phyloP scores from a whole-genome alignment of 805 yeast genomes.

The Wickerhamiella parazyma region DNA sequence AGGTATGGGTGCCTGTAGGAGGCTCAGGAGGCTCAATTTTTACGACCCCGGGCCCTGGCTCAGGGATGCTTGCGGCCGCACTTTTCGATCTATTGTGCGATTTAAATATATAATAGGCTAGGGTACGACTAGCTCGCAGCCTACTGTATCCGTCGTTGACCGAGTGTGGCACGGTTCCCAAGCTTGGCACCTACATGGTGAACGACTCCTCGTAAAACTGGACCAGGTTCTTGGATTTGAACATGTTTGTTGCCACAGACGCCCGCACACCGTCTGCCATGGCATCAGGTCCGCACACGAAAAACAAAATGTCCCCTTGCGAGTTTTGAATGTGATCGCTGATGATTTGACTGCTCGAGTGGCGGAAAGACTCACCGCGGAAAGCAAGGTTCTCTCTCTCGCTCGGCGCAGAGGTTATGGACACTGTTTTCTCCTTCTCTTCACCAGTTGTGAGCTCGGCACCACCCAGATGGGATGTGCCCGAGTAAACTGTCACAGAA shows the following conservation, averaged over 20 bases:
- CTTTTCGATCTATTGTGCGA: no score
- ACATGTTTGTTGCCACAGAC: slow-evolving; percentile 32
- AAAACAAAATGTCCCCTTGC: slow-evolving; percentile 35
- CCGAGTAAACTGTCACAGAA: slow-evolving; percentile 12
- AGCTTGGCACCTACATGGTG: slow-evolving; percentile 15
- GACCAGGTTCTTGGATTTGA: slow-evolving; percentile 34
- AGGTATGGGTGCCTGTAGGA: no score
- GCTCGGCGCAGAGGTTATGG: background rate
- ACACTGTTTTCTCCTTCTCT: background rate
- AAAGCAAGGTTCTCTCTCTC: slow-evolving; percentile 24
- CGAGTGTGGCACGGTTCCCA: no score
- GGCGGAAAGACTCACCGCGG: no score
- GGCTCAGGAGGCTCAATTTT: no score
- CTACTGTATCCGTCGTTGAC: no score
- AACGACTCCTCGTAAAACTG: slow-evolving; percentile 61
- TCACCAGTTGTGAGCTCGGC: background rate
- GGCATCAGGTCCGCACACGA: slow-evolving; percentile 49
- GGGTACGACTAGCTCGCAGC: no score
- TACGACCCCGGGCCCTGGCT: no score
- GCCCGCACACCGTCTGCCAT: slow-evolving; percentile 46
- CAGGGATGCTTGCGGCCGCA: no score
- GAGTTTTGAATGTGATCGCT: slow-evolving; percentile 26
- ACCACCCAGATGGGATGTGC: slow-evolving; percentile 9
- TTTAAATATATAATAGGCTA: no score
- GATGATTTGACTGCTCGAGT: slow-evolving; percentile 29